Evolutionary conservation across 179 eudicot genomes (phyloP).

Genomic region (Silene vulgaris): DNA sequence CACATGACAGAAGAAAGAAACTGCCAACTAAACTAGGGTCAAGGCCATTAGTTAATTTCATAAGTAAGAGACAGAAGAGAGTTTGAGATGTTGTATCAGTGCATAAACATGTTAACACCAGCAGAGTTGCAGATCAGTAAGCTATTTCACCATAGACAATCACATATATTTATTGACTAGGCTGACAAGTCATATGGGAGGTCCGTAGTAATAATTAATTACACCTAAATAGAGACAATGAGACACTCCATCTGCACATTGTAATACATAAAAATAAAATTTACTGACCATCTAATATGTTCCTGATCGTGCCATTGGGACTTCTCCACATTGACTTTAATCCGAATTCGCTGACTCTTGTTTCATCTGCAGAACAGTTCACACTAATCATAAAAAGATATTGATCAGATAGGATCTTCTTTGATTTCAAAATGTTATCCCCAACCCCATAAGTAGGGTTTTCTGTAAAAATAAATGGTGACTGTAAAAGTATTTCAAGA

Average conservation of each 20-base stretch:
- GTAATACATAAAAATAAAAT: not conserved
- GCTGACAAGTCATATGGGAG: not conserved
- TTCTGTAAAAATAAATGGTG: not conserved
- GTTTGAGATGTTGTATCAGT: not conserved
- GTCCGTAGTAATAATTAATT: not conserved
- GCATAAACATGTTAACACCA: not conserved
- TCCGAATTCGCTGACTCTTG: constrained; percentile 87
- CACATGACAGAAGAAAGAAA: not conserved
- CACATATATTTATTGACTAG: not conserved
- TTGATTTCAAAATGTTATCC: not conserved
- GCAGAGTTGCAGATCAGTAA: not conserved
- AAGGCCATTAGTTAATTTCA: not conserved
- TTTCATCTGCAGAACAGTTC: constrained; percentile 61
- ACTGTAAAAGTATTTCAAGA: not conserved
- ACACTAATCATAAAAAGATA: not conserved
- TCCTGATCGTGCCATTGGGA: constrained; percentile 98
- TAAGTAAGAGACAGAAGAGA: not conserved
- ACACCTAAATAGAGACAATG: not conserved
- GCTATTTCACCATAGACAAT: too few relatives aligned
- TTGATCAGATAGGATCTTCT: not conserved
- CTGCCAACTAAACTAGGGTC: not conserved
- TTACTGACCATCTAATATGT: constrained; percentile 76
- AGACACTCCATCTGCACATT: not conserved
- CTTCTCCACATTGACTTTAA: constrained; percentile 97
- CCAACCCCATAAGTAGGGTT: not conserved